Percentiles rank a stretch among this genome's conserved stretches.
These are phyloP conservation scores for Ophiostoma sp. DNA, from an alignment of 2,329 filamentous ascomycete genomes.

Conservation along the genomic window DNA sequence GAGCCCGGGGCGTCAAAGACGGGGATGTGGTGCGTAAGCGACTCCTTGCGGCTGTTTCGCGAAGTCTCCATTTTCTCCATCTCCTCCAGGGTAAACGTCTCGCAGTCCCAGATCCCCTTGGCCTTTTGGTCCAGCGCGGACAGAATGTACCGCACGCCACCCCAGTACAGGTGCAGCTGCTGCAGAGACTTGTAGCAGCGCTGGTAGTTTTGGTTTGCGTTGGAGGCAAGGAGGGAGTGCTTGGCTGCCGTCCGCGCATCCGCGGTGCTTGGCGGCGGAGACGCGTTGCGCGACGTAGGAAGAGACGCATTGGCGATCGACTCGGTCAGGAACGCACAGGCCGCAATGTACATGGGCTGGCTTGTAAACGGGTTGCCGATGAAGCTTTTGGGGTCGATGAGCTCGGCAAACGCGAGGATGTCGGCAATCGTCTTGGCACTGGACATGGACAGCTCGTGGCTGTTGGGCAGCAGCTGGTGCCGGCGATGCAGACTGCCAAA, in stretches of 20 bases:
- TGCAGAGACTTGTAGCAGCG: slow-evolving; percentile 78
- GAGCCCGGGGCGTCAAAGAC: slow-evolving; percentile 44
- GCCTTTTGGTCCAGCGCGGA: slow-evolving; percentile 82
- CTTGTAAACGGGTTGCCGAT: slow-evolving; percentile 85
- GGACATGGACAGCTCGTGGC: slow-evolving; percentile 76
- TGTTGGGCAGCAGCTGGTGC: slow-evolving; percentile 71
- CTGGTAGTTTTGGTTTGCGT: slow-evolving; percentile 82
- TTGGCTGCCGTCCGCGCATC: slow-evolving; percentile 41
- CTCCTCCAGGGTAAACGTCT: slow-evolving; percentile 64
- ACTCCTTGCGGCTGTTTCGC: slow-evolving; percentile 37
- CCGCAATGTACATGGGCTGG: slow-evolving; percentile 87
- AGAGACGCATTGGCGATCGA: slow-evolving; percentile 66
- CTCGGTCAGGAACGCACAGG: slow-evolving; percentile 82
- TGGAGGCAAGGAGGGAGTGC: slow-evolving; percentile 71
- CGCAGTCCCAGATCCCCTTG: slow-evolving; percentile 76
- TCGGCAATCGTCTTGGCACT: slow-evolving; percentile 89
- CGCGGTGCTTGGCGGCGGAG: slow-evolving; percentile 37
- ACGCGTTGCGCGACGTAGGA: slow-evolving; percentile 55
- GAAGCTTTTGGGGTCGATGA: slow-evolving; percentile 80
- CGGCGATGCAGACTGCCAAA: slow-evolving; percentile 57
- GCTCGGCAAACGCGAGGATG: slow-evolving; percentile 77
- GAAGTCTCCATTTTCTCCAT: slow-evolving; percentile 72
- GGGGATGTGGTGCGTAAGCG: slow-evolving; percentile 40
- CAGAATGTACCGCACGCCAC: slow-evolving; percentile 78
- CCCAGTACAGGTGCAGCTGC: slow-evolving; percentile 79